phyloP scores from a whole-genome alignment of 352 stramenopile species.

The Globisporangium paroecandrum region DNA sequence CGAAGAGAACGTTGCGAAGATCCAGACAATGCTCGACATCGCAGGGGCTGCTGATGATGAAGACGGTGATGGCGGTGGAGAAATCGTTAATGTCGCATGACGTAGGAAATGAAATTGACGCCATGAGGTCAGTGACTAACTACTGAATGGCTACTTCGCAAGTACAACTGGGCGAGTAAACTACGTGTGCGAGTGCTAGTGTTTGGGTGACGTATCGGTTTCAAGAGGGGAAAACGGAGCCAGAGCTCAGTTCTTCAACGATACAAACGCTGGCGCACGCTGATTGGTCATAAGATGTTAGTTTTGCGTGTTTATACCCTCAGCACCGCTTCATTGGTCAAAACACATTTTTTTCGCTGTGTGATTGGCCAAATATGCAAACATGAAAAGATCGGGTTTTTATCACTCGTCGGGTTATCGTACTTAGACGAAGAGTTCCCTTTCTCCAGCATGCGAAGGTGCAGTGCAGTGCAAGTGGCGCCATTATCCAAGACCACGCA shows the following conservation, averaged over 20 bases:
- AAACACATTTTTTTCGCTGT: not conserved
- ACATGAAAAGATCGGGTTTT: not conserved
- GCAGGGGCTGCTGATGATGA: not conserved
- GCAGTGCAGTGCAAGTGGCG: not conserved
- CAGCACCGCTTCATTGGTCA: not conserved
- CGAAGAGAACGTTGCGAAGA: slow-evolving; percentile 6
- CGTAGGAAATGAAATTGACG: not conserved
- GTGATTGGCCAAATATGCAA: slow-evolving; percentile 1
- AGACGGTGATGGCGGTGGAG: not conserved
- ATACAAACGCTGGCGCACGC: not conserved
- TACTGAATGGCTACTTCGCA: too few species aligned
- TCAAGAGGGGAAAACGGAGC: slow-evolving; percentile 1
- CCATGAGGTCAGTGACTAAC: too few species aligned
- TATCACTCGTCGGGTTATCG: not conserved
- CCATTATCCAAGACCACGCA: not conserved
- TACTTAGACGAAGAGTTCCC: not conserved
- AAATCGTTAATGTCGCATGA: not conserved
- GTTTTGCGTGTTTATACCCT: slow-evolving; percentile 4
- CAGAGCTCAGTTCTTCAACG: not conserved
- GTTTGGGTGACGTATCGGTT: not conserved
- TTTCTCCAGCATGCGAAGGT: not conserved
- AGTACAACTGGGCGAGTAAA: too few species aligned
- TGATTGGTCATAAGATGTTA: not conserved
- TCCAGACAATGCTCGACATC: not conserved
- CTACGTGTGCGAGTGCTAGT: not conserved